Percentiles rank a stretch among this genome's conserved stretches.
These are phyloP conservation scores for Benincasa hispida DNA, from an alignment of 306 rosid species.

Conservation along the genomic window DNA sequence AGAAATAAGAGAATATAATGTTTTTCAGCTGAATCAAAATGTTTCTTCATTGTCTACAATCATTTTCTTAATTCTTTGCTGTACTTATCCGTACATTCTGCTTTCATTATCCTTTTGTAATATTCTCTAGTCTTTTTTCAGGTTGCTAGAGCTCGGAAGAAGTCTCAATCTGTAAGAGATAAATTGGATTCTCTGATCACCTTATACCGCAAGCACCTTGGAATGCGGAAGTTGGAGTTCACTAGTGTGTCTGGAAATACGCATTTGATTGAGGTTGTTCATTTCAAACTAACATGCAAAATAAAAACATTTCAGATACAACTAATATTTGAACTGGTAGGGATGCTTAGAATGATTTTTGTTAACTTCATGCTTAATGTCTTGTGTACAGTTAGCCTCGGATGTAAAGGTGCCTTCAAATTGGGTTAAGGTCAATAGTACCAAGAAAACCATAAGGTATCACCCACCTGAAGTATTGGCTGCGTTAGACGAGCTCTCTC, in stretches of 20 bases:
- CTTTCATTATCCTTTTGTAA: neutral
- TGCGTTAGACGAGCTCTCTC: constrained; percentile 55
- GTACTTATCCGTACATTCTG: neutral
- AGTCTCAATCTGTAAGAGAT: constrained; percentile 43
- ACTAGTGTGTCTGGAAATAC: constrained; percentile 64
- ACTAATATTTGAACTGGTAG: neutral
- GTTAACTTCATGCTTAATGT: neutral
- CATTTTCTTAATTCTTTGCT: neutral
- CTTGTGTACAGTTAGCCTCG: constrained; percentile 42
- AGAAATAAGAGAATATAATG: too few relatives aligned
- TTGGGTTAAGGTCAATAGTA: constrained; percentile 80
- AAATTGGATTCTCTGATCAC: constrained; percentile 51
- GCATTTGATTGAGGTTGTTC: constrained; percentile 78
- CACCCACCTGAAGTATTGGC: constrained; percentile 86
- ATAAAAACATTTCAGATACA: constrained; percentile 2
- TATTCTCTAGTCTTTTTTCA: constrained; percentile 12
- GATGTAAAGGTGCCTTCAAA: constrained; percentile 71
- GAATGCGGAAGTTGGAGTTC: constrained; percentile 62
- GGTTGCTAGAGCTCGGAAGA: constrained; percentile 56
- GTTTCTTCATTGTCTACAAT: neutral
- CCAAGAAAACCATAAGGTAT: constrained; percentile 79
- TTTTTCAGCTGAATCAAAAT: too few relatives aligned
- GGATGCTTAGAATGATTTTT: neutral
- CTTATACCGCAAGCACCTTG: constrained; percentile 60
- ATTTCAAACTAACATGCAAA: constrained; percentile 8